These are phyloP conservation scores for Saposhnikovia divaricata DNA, from an alignment of 129 eudicot genomes.

Conservation along the genomic window DNA sequence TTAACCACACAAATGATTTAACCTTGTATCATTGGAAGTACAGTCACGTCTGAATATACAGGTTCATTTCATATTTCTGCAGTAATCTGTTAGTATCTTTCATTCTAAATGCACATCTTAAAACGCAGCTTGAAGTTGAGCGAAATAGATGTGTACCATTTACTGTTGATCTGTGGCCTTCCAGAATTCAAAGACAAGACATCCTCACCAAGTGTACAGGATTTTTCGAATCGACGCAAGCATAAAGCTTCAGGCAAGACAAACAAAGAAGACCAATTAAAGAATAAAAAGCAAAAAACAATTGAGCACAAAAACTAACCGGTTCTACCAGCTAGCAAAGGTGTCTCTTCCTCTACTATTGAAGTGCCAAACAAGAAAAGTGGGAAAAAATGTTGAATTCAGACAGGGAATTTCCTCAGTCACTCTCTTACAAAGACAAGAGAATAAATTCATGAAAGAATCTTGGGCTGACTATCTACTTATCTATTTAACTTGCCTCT, in stretches of 20 bases:
- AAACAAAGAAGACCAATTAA: conserved; percentile 7
- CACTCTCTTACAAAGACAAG: not conserved
- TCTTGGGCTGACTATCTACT: not conserved
- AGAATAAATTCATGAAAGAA: not conserved
- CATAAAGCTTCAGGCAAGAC: conserved; percentile 69
- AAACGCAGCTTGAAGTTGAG: not conserved
- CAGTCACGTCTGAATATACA: not conserved
- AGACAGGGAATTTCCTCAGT: not conserved
- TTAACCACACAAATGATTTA: not conserved
- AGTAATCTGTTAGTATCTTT: not conserved
- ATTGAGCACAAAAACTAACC: not conserved
- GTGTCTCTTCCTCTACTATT: not conserved
- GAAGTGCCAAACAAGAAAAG: not conserved
- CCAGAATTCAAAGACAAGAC: conserved; percentile 64
- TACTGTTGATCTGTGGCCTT: conserved; percentile 53
- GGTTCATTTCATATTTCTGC: not conserved
- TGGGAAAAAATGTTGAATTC: not conserved
- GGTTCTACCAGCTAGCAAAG: not conserved
- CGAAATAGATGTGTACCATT: conserved; percentile 45
- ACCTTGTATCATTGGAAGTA: not conserved
- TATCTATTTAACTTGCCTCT: not conserved
- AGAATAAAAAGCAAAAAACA: not conserved
- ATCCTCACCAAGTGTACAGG: conserved; percentile 66
- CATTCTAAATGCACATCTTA: not conserved
- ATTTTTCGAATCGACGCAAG: conserved; percentile 67